phyloP scores from a whole-genome alignment of 2,329 filamentous ascomycete species.

The Neospermospora avenae region DNA sequence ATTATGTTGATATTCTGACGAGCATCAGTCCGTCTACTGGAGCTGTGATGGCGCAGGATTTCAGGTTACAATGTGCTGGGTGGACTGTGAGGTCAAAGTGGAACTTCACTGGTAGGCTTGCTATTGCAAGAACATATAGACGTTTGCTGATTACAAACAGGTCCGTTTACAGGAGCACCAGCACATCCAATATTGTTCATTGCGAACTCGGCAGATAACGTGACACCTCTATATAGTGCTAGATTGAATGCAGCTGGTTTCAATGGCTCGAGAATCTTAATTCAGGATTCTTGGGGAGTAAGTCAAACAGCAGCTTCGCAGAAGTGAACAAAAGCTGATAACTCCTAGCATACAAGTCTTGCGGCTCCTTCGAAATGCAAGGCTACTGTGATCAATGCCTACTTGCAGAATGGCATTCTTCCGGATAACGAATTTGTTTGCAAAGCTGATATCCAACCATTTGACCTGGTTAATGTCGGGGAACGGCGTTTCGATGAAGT shows the following conservation, averaged over 20 bases:
- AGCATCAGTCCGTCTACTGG: not conserved
- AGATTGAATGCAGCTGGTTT: constrained; percentile 38
- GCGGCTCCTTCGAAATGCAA: constrained; percentile 36
- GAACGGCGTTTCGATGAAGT: not conserved
- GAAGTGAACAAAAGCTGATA: not conserved
- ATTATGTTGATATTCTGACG: not conserved
- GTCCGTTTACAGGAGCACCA: constrained; percentile 33
- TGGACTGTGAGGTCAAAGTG: constrained; percentile 32
- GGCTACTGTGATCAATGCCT: constrained; percentile 32
- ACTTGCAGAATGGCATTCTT: constrained; percentile 40
- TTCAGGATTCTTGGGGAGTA: constrained; percentile 47
- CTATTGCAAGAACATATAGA: not conserved
- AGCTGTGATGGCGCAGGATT: not conserved
- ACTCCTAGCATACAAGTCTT: constrained; percentile 41
- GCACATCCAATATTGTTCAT: constrained; percentile 35
- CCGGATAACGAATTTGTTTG: constrained; percentile 45
- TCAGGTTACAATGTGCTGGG: constrained; percentile 27
- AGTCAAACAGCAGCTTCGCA: not conserved
- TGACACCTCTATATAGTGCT: constrained; percentile 33
- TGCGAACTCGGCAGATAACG: constrained; percentile 35
- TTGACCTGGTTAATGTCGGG: constrained; percentile 21
- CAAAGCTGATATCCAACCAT: constrained; percentile 42
- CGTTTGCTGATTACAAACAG: constrained; percentile 7
- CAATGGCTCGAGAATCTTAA: constrained; percentile 43
- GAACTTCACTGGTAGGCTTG: constrained; percentile 12